Base-by-base conservation (phyloP, 371 early-diverging fungal genomes). In the Mucor circinelloides region DNA sequence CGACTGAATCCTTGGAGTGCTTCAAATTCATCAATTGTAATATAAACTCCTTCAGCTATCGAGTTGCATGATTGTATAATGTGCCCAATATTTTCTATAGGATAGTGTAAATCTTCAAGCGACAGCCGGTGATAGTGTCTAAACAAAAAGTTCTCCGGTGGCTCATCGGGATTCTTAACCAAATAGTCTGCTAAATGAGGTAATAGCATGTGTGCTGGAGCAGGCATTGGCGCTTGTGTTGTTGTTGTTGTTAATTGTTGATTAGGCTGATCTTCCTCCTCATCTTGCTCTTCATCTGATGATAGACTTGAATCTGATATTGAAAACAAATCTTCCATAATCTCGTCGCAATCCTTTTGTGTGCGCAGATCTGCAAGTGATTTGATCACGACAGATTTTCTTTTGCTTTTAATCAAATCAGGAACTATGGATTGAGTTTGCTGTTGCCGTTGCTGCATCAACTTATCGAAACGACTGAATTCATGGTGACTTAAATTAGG, bases 11-110 rank as follows among this genome's bases (percentile, higher is more conserved):
- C 81, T 75, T 81, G 71, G 13, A 81, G 68, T 23, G 81, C 81
- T 56, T 81, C 79, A 48, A 75, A 81, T 65, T 81, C 81, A 48
- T 81, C 77, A 12, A 69, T 38, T 9, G 80, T 80, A 6, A 80
- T 75, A 62, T 80, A 75, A 12, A 73, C 67, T 15, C 65, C 63
- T 25, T 46, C 55, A 38, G 52, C 23, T 1, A 52, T 5, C 23
- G 52, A 52, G 6, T 52, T 52, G 52, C 52, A 52, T 52, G 52
- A 52, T 52, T 27, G 52, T 23, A 27, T 27, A 23, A 52, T 25
- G 23, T 52, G 23, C 23, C 27, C 17, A 38, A 59, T 54, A 25
- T 56, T 40, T 23, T 64, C 60, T 25, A 40, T 56, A 25, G 60
- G 59, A 30, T 27, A 60, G 28, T 36, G 40, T 25, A 60, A 28